Percentiles rank a stretch among this genome's conserved stretches.
Conservation (phyloP, 2,329 filamentous ascomycete genomes). For the Neopestalotiopsis sp. region DNA sequence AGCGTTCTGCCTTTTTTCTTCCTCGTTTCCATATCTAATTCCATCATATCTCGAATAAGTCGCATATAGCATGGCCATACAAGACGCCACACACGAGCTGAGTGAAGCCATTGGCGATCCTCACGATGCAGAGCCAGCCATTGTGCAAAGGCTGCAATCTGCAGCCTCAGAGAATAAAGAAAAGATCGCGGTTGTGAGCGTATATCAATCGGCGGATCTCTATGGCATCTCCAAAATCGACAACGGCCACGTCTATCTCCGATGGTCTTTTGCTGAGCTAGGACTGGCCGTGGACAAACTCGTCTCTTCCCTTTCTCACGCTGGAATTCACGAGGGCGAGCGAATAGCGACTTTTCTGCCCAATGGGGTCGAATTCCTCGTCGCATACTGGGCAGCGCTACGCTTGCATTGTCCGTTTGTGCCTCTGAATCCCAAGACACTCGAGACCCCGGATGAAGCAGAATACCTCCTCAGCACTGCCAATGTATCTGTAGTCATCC, state of each 20-base stretch:
- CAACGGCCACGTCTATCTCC: background rate
- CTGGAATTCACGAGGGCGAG: background rate
- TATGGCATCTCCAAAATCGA: background rate
- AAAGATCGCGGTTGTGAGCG: background rate
- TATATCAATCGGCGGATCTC: background rate
- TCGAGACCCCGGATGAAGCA: background rate
- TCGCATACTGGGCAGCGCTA: background rate
- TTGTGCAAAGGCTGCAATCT: background rate
- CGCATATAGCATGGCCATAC: background rate
- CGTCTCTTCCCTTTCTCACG: background rate
- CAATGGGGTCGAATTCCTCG: background rate
- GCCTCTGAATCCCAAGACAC: background rate
- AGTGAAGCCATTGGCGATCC: constrained; percentile 4
- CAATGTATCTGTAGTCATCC: background rate
- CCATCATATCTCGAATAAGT: background rate
- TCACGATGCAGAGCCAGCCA: background rate
- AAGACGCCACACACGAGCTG: background rate
- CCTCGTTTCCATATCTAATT: too few species aligned
- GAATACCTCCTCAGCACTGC: background rate
- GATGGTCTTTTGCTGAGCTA: background rate
- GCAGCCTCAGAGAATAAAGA: background rate
- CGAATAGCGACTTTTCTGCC: background rate
- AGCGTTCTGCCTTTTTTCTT: too few species aligned
- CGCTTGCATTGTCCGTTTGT: background rate
- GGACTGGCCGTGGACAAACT: background rate